A percentile compares a stretch with the other conserved stretches of the same genome.
Evolutionary conservation across 805 yeast species (phyloP).

Genomic region (Metschnikowia sp.): DNA sequence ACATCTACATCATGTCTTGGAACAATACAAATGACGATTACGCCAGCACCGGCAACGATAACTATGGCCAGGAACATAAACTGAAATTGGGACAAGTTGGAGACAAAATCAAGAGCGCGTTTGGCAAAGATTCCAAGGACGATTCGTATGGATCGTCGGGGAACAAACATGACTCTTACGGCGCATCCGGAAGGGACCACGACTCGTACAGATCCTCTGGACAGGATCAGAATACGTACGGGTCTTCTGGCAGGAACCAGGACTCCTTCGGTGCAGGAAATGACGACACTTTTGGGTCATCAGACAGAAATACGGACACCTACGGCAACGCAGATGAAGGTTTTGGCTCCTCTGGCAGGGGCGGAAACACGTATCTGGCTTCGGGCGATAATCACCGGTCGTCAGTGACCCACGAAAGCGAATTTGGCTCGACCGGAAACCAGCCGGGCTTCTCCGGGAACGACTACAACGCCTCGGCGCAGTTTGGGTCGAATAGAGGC

Average conservation of each 20-base stretch:
- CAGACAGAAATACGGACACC: constrained; percentile 14
- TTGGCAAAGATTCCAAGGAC: constrained; percentile 8
- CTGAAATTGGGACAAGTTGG: constrained; percentile 6
- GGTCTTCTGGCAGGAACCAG: constrained; percentile 17
- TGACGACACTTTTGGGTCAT: constrained; percentile 24
- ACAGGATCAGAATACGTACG: constrained; percentile 16
- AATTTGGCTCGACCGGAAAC: not conserved
- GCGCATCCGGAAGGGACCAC: constrained; percentile 18
- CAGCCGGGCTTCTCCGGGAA: not conserved
- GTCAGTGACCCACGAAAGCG: not conserved
- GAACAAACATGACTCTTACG: constrained; percentile 20
- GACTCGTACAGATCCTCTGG: constrained; percentile 26
- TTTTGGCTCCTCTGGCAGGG: constrained; percentile 22
- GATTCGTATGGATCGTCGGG: not conserved
- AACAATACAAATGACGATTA: constrained; percentile 7
- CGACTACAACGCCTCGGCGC: not conserved
- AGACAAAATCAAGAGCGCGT: constrained; percentile 13
- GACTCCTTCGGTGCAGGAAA: constrained; percentile 24
- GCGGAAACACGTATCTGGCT: constrained; percentile 1
- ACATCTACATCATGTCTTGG: constrained; percentile 5
- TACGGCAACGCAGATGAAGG: constrained; percentile 24
- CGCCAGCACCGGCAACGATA: constrained; percentile 6
- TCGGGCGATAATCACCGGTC: not conserved
- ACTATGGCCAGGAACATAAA: constrained; percentile 12
- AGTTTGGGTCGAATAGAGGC: not conserved